Evolutionary conservation across 805 yeast species (phyloP).

Genomic region (Wickerhamiella dianesei): DNA sequence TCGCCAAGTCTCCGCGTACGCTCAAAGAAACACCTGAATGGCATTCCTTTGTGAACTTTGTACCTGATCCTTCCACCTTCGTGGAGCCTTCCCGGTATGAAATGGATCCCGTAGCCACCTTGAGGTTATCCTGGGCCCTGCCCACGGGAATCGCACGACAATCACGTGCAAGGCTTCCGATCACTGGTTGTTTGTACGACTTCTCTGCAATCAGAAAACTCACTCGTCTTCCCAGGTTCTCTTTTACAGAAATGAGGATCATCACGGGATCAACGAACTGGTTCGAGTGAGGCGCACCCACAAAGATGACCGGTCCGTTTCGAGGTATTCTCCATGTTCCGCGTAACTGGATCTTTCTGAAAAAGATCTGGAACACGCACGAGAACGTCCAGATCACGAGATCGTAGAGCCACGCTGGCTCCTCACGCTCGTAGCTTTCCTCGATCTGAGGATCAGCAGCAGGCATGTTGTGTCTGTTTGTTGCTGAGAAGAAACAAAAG

Average conservation of each 20-base stretch:
- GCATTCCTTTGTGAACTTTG: constrained; percentile 54
- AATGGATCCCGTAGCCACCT: constrained; percentile 53
- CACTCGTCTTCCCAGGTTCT: constrained; percentile 51
- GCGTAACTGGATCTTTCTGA: constrained; percentile 76
- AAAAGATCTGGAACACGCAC: constrained; percentile 50
- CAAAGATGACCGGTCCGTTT: constrained; percentile 77
- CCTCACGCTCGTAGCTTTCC: constrained; percentile 2
- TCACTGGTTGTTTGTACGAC: constrained; percentile 48
- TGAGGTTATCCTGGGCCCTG: constrained; percentile 79
- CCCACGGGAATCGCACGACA: constrained; percentile 82
- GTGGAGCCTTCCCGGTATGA: constrained; percentile 42
- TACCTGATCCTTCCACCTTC: constrained; percentile 48
- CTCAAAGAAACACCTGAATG: constrained; percentile 14
- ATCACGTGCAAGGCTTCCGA: constrained; percentile 64
- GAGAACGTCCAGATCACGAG: constrained; percentile 25
- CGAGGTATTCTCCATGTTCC: constrained; percentile 66
- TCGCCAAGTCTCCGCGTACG: constrained; percentile 68
- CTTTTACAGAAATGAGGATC: constrained; percentile 66
- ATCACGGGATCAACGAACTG: constrained; percentile 81
- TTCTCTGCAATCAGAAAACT: constrained; percentile 77
- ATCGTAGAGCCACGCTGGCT: constrained; percentile 21
- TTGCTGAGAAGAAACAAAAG: not conserved
- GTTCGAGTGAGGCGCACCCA: constrained; percentile 96
- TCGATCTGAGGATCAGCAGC: not conserved
- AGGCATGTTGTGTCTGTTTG: not conserved